Evolutionary conservation across 768 basidiomycete genomes (phyloP).

Genomic region (Russula brevipes): DNA sequence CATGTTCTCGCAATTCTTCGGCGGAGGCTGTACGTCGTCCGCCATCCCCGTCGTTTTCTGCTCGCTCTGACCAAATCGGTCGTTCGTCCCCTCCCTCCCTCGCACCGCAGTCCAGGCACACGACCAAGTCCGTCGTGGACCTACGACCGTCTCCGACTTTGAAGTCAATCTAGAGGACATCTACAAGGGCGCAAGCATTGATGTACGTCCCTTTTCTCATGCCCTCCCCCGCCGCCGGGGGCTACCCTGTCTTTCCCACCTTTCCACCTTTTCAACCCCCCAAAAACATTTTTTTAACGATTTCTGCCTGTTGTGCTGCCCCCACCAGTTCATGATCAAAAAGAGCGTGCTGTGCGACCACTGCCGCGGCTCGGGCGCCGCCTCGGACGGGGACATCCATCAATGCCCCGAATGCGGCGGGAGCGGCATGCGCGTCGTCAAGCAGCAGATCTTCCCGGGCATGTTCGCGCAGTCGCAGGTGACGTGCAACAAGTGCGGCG

Average conservation of each 20-base stretch:
- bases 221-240: too few relatives aligned
- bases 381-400: slow-evolving; percentile 82
- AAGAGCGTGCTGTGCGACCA: slow-evolving; percentile 94
- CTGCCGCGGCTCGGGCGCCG: slow-evolving; percentile 93
- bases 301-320: not conserved
- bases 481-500: slow-evolving; percentile 78
- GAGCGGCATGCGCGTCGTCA: slow-evolving; percentile 74
- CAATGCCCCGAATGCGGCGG: slow-evolving; percentile 83
- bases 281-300: not conserved
- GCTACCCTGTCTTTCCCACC: not conserved
- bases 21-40: slow-evolving; percentile 58
- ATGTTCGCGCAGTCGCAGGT: slow-evolving; percentile 90
- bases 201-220: slow-evolving; percentile 44
- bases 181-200: slow-evolving; percentile 82
- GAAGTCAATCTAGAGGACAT: slow-evolving; percentile 86
- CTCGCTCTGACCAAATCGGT: not conserved
- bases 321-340: slow-evolving; percentile 77
- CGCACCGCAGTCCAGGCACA: slow-evolving; percentile 37
- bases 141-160: slow-evolving; percentile 71
- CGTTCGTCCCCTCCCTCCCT: not conserved
- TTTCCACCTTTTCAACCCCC: not conserved
- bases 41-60: not conserved
- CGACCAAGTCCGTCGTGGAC: slow-evolving; percentile 69
- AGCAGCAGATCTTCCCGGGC: slow-evolving; percentile 95
- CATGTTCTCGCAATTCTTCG: slow-evolving; percentile 90